Evolutionary conservation across 1,284 basidiomycete genomes (phyloP), one percentile per base, ranked within the genome.

Genomic region (Inonotus hispidus): DNA sequence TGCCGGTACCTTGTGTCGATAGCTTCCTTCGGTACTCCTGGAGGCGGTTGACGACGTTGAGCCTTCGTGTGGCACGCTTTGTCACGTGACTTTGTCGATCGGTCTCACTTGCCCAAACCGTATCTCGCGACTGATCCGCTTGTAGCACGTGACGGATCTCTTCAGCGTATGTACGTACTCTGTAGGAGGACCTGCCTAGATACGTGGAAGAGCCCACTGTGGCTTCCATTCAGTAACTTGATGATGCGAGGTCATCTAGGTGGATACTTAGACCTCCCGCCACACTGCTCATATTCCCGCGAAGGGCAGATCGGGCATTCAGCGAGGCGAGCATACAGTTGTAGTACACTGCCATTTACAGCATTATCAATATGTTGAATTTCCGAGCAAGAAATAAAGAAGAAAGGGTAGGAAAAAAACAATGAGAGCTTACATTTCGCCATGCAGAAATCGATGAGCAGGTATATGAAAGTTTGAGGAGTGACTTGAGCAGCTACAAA

Each of bases 371-470:
- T 14, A 3, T 45, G n/a, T n/a, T n/a, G n/a, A n/a, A n/a, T n/a
- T n/a, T n/a, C n/a, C n/a, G n/a, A n/a, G n/a, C n/a, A n/a, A n/a
- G n/a, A n/a, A n/a, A n/a, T n/a, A n/a, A n/a, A n/a, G n/a, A n/a
- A n/a, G n/a, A n/a, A n/a, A n/a, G n/a, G n/a, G n/a, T n/a, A 25
- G 16, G 27, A 7, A 8, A 29, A 38, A 47, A 19, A 11, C n/a
- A 27, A 49, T n/a, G n/a, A n/a, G n/a, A n/a, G n/a, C 57, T 13
- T 39, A 59, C 57, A 5, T 52, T 59, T 59, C 16, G 57, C n/a
- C 10, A 37, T 25, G 23, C 47, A n/a, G n/a, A 39, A 49, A 39
- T 52, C 47, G 37, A 59, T 38, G 16, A 59, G n/a, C 2, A 59
- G 35, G 35, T 59, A 52, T 23, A 59, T 45, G 29, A 59, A 53